Evolutionary conservation across 2,329 filamentous ascomycete genomes (phyloP).

Genomic region (Talaromyces sp.): DNA sequence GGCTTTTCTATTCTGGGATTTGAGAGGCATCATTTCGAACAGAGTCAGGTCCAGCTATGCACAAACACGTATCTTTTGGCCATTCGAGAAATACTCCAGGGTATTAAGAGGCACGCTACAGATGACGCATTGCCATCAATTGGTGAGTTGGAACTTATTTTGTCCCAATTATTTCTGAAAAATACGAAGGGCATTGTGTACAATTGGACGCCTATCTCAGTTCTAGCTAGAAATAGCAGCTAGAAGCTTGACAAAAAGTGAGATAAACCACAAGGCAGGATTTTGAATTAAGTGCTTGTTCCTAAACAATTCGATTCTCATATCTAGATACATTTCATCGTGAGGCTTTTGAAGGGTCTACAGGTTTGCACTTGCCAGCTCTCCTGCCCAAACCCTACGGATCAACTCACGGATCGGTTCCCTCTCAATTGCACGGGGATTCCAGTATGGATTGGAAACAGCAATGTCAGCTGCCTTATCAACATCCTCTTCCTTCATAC

Average conservation of each 20-base stretch:
- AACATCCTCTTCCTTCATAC: conserved; percentile 64
- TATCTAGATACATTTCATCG: background rate
- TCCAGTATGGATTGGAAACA: conserved; percentile 61
- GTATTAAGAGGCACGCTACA: background rate
- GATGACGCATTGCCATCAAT: background rate
- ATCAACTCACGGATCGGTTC: conserved; percentile 59
- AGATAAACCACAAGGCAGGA: background rate
- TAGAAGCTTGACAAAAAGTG: too few relatives aligned
- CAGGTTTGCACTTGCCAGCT: conserved; percentile 57
- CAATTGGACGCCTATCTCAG: too few relatives aligned
- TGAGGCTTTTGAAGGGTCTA: conserved; percentile 31
- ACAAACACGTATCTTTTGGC: background rate
- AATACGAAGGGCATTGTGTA: too few relatives aligned
- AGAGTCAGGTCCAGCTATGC: background rate
- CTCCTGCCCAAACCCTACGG: conserved; percentile 63
- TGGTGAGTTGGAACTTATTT: too few relatives aligned
- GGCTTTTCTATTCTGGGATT: background rate
- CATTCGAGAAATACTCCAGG: background rate
- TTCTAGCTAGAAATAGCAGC: too few relatives aligned
- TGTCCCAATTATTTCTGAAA: too few relatives aligned
- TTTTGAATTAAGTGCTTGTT: background rate
- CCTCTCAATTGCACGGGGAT: conserved; percentile 59
- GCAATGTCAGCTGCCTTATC: conserved; percentile 63
- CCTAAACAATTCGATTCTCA: background rate
- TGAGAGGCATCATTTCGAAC: background rate